Base-by-base conservation (phyloP, 768 basidiomycete genomes). In the Calocera viscosa region DNA sequence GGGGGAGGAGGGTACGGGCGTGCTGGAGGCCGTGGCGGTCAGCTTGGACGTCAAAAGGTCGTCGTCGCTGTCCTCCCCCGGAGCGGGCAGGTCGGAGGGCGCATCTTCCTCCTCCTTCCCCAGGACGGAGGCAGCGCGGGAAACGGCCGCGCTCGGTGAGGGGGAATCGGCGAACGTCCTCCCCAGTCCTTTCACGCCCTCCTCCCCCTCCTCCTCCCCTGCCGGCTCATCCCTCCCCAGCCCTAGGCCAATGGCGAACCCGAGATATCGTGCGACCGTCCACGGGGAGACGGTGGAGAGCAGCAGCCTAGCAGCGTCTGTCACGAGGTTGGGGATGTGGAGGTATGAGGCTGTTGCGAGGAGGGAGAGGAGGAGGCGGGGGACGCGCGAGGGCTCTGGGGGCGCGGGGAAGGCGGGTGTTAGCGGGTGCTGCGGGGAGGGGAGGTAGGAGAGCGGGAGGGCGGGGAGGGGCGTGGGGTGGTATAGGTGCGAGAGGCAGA, bases 271-370 rank as follows among this genome's bases (percentile, higher is more conserved):
- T 1, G 84, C 72, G 60, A 88, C 84, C 0, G 93, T 94, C 66
- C 81, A 81, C 0, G 94, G 92, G 1, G 91, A 87, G 35, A 95
- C 80, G 1, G 89, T 89, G 66, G 79, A 82, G 41, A 93, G 77
- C 32, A 95, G 82, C 47, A 83, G 77, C 1, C 82, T 78, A n/a
- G 94, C 79, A 0, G 90, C 87, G 69, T 90, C 86, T 0, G 88
- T 84, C 11, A 89, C 84, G 22, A 93, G 74, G 2, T 84, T 80
- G 0, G 90, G 88, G 19, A 94, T 87, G 33, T 88, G 90, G 24
- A 97, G 84, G 75, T 91, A 96, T 24, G 90, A 82, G 0, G 91
- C 82, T 16, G 91, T 92, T 0, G 94, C 90, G 34, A 97, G 84
- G 17, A 96, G 81, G 2, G 92, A 93, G 16, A 94, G 80, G 5